phyloP scores from a whole-genome alignment of 768 basidiomycete genomes.

The Suillus subluteus region DNA sequence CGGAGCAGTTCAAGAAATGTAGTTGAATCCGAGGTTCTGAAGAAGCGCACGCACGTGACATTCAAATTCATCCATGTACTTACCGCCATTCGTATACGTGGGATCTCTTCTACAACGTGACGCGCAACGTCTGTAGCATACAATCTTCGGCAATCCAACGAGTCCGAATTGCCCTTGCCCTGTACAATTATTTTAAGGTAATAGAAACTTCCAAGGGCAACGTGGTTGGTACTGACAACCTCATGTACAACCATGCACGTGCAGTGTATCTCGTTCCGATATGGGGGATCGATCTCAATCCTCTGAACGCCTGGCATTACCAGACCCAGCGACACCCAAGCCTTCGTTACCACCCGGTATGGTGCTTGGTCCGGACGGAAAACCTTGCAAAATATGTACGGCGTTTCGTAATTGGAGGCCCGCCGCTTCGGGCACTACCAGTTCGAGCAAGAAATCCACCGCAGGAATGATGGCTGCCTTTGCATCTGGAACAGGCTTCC shows the following conservation, averaged over 20 bases:
- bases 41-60: too few relatives aligned
- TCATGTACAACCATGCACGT: conserved; percentile 1
- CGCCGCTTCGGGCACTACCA: conserved; percentile 32
- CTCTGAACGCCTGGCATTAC: conserved; percentile 3
- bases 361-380: conserved; percentile 91
- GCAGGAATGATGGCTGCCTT: conserved; percentile 38
- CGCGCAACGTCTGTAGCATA: too few relatives aligned
- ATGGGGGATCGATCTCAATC: conserved; percentile 9
- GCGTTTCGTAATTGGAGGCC: conserved; percentile 76
- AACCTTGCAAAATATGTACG: conserved; percentile 92
- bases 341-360: conserved; percentile 72
- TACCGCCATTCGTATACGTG: too few relatives aligned
- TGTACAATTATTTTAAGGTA: background rate
- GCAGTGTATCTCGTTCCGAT: background rate
- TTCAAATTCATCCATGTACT: too few relatives aligned
- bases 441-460: conserved; percentile 29
- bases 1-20: too few relatives aligned
- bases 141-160: background rate
- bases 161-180: background rate
- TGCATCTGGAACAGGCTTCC: conserved; percentile 32
- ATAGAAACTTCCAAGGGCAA: background rate
- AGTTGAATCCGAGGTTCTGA: too few relatives aligned
- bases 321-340: conserved; percentile 19
- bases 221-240: background rate
- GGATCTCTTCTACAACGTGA: background rate